Conservation (phyloP, 2,329 filamentous ascomycete genomes). For the Sclerotinia minor region DNA sequence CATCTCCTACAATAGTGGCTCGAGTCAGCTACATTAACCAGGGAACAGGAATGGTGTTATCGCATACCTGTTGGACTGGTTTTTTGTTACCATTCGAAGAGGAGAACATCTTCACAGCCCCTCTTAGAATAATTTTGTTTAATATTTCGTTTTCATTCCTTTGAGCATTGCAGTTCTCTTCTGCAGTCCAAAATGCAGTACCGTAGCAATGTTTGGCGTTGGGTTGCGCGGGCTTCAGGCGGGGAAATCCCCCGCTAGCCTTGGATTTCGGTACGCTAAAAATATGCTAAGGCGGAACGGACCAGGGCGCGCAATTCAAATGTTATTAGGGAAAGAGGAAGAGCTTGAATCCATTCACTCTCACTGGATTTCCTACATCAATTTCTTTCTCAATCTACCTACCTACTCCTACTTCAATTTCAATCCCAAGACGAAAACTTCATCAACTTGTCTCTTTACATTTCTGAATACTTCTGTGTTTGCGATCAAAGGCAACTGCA, state of each 20-base stretch:
- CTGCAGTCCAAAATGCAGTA: not conserved
- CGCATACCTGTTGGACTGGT: constrained; percentile 66
- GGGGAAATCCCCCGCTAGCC: constrained; percentile 12
- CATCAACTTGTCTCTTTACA: not conserved
- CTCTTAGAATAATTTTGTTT: constrained; percentile 20
- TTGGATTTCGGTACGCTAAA: constrained; percentile 2
- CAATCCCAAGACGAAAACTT: not conserved
- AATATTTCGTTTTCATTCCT: constrained; percentile 6
- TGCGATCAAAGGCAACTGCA: not conserved
- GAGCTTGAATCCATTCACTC: not conserved
- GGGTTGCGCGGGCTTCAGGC: constrained; percentile 12
- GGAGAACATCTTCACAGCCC: constrained; percentile 55
- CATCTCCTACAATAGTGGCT: constrained; percentile 74
- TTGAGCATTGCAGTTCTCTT: not conserved
- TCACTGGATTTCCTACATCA: constrained; percentile 2
- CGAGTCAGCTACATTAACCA: constrained; percentile 23
- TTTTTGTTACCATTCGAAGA: constrained; percentile 68
- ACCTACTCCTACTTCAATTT: not conserved
- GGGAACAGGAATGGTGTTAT: constrained; percentile 23
- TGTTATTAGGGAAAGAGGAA: not conserved
- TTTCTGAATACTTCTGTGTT: not conserved
- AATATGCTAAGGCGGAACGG: constrained; percentile 11
- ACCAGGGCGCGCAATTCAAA: constrained; percentile 12
- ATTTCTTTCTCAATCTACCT: not conserved
- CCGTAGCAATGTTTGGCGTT: constrained; percentile 12